Evolutionary conservation across 257 asterid species (phyloP).

Genomic region (Catharanthus roseus): DNA sequence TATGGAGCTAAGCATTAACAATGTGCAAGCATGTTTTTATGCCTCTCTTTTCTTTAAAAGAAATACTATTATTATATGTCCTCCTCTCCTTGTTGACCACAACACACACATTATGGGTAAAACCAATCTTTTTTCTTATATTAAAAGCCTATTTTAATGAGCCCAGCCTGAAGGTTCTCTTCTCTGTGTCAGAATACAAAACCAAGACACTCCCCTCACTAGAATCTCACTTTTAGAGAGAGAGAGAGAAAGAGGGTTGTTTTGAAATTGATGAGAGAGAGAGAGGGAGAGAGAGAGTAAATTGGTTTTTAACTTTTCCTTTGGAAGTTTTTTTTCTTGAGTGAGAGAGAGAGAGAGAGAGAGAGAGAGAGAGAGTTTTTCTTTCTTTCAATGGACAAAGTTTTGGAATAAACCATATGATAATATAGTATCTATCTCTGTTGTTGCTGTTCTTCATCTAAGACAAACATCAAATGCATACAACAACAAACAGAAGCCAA

Average conservation of each 20-base stretch:
- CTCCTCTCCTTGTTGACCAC: conserved; percentile 21
- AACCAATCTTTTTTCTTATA: conserved; percentile 12
- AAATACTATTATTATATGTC: too few species aligned
- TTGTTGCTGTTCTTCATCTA: conserved; percentile 20
- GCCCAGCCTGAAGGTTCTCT: conserved; percentile 36
- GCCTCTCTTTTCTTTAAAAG: not conserved
- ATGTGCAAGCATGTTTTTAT: conserved; percentile 1
- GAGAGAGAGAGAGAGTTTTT: too few species aligned
- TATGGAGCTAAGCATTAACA: not conserved
- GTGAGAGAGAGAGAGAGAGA: too few species aligned
- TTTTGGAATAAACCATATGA: conserved; percentile 43
- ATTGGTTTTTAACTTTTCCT: conserved; percentile 38
- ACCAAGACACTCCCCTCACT: conserved; percentile 40
- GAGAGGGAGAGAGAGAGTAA: conserved; percentile 17
- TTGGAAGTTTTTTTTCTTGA: conserved; percentile 21
- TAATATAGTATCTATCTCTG: too few species aligned
- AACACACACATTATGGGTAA: conserved; percentile 6
- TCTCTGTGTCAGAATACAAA: conserved; percentile 40
- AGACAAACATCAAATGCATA: conserved; percentile 49
- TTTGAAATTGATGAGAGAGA: conserved; percentile 39
- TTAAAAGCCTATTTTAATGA: conserved; percentile 35
- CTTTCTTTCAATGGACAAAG: conserved; percentile 48
- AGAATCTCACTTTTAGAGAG: conserved; percentile 29
- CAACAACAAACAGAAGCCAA: conserved; percentile 54
- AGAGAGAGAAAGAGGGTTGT: conserved; percentile 2